Conservation (phyloP, 1,284 basidiomycete genomes). For the Trichosporon inkin region DNA sequence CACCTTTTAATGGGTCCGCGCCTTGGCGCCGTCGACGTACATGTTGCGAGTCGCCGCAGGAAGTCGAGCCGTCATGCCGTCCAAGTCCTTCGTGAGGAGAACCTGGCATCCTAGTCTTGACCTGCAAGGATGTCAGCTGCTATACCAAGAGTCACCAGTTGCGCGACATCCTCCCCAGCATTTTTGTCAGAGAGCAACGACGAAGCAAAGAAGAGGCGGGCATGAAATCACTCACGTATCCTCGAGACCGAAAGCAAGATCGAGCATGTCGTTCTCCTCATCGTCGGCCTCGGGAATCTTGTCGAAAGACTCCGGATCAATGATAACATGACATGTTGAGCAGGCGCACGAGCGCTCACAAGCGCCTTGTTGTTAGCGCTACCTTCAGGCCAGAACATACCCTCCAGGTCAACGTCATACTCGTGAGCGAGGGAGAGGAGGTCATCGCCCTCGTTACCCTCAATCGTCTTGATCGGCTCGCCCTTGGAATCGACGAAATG, state of each 20-base stretch:
- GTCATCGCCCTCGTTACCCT: constrained; percentile 92
- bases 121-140: constrained; percentile 39
- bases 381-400: constrained; percentile 48
- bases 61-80: constrained; percentile 79
- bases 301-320: constrained; percentile 78
- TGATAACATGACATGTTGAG: constrained; percentile 94
- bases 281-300: constrained; percentile 85
- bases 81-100: constrained; percentile 70
- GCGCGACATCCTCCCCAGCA: too few species aligned
- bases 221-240: constrained; percentile 65
- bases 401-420: constrained; percentile 96
- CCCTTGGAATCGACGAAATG: constrained; percentile 88
- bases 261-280: constrained; percentile 98
- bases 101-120: constrained; percentile 72
- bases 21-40: constrained; percentile 72
- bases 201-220: neutral
- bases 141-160: neutral
- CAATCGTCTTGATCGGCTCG: constrained; percentile 73
- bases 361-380: too few species aligned
- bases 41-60: constrained; percentile 94
- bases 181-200: neutral
- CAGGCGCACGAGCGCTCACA: constrained; percentile 97
- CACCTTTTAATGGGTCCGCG: constrained; percentile 10
- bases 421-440: constrained; percentile 88
- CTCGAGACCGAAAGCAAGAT: constrained; percentile 94